A percentile compares a stretch with the other conserved stretches of the same genome.
Conservation (phyloP, 768 basidiomycete genomes). For the Boletus insuetus region DNA sequence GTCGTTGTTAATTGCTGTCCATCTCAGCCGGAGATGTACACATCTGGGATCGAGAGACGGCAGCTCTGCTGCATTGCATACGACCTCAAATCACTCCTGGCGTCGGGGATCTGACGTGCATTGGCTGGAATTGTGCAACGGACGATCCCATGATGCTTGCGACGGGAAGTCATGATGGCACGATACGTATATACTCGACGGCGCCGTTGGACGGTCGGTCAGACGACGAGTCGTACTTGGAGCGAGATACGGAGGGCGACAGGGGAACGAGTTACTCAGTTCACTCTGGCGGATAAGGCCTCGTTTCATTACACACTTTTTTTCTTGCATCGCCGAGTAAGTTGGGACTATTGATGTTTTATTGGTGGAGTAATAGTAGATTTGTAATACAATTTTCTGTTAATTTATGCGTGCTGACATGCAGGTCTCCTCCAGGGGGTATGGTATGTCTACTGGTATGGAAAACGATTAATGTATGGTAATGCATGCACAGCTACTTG, state of each 20-base stretch:
- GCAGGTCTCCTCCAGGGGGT: constrained; percentile 7
- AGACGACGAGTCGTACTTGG: constrained; percentile 26
- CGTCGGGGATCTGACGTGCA: constrained; percentile 67
- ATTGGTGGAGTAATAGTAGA: constrained; percentile 14
- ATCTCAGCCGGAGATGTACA: constrained; percentile 72
- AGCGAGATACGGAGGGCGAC: constrained; percentile 23
- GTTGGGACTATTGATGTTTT: constrained; percentile 8
- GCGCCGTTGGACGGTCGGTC: constrained; percentile 24
- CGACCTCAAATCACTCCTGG: constrained; percentile 51
- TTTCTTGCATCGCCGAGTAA: neutral
- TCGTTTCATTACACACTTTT: constrained; percentile 3
- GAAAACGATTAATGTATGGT: constrained; percentile 28
- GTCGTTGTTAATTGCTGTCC: neutral
- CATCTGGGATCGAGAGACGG: constrained; percentile 85
- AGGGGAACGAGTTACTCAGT: constrained; percentile 24
- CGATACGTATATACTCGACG: constrained; percentile 69
- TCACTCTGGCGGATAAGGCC: constrained; percentile 26
- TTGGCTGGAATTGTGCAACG: constrained; percentile 74
- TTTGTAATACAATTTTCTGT: neutral
- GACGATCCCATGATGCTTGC: constrained; percentile 55
- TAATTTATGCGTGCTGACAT: constrained; percentile 26
- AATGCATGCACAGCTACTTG: constrained; percentile 14
- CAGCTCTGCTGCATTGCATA: constrained; percentile 66
- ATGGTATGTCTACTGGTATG: constrained; percentile 24
- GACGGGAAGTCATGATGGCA: constrained; percentile 76